Percentiles rank a stretch among this genome's conserved stretches.
These are phyloP conservation scores for Strobilomyces dryophilus DNA, from an alignment of 768 basidiomycete species.

Conservation along the genomic window DNA sequence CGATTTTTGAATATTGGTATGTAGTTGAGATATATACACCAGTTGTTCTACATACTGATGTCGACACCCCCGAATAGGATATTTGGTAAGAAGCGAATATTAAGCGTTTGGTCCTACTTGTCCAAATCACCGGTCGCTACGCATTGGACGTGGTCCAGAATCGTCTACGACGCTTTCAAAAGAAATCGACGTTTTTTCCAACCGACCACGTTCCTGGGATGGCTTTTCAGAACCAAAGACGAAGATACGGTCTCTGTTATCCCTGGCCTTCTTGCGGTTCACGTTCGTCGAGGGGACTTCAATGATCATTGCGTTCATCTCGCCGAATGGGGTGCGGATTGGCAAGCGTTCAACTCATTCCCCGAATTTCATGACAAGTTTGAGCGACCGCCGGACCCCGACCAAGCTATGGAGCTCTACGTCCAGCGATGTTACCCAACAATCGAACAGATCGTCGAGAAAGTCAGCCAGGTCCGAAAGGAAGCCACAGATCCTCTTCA, in stretches of 20 bases:
- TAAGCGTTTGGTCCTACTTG: constrained; percentile 34
- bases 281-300: constrained; percentile 51
- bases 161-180: constrained; percentile 31
- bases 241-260: constrained; percentile 19
- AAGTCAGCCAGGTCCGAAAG: constrained; percentile 32
- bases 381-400: constrained; percentile 26
- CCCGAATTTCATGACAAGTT: constrained; percentile 39
- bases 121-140: constrained; percentile 32
- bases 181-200: constrained; percentile 30
- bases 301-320: constrained; percentile 41
- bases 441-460: constrained; percentile 39
- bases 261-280: constrained; percentile 44
- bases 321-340: constrained; percentile 32
- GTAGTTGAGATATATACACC: constrained; percentile 1
- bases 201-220: not conserved
- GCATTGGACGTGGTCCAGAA: constrained; percentile 36
- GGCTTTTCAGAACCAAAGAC: not conserved
- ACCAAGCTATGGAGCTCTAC: constrained; percentile 25
- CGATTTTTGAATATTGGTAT: constrained; percentile 37
- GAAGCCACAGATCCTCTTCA: constrained; percentile 26
- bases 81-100: constrained; percentile 30
- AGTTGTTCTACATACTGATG: not conserved
- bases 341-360: constrained; percentile 44
- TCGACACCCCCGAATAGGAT: constrained; percentile 23
- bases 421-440: constrained; percentile 40